A percentile compares a stretch with the other conserved stretches of the same genome.
Conservation (phyloP, 2,329 filamentous ascomycete species). For the Fonsecaea erecta region DNA sequence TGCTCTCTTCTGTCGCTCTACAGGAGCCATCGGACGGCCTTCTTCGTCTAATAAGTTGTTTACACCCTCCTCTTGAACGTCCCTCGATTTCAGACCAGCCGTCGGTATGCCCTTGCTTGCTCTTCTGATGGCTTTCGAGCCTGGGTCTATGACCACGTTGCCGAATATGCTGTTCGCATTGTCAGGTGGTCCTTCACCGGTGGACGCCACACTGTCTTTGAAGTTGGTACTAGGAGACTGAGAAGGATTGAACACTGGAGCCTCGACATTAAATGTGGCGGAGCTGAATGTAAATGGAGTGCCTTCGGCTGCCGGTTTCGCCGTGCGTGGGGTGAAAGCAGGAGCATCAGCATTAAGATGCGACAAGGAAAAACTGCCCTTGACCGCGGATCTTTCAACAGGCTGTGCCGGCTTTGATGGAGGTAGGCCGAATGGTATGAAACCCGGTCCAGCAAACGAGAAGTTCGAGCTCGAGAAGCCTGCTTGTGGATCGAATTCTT, state of each 20-base stretch:
- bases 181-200: conserved; percentile 34
- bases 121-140: conserved; percentile 65
- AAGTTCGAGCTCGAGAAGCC: conserved; percentile 55
- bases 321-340: conserved; percentile 66
- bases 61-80: conserved; percentile 52
- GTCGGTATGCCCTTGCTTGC: conserved; percentile 83
- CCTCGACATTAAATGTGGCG: conserved; percentile 74
- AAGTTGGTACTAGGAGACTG: conserved; percentile 35
- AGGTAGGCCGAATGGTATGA: conserved; percentile 38
- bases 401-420: conserved; percentile 4
- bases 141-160: conserved; percentile 67
- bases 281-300: conserved; percentile 42
- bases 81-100: conserved; percentile 45
- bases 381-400: conserved; percentile 10
- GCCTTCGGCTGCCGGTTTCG: conserved; percentile 10
- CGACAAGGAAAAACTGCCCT: conserved; percentile 26
- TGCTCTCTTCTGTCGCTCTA: conserved; percentile 75
- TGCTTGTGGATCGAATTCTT: conserved; percentile 70
- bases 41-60: conserved; percentile 58
- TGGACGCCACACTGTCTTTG: conserved; percentile 37
- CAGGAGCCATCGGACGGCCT: conserved; percentile 65
- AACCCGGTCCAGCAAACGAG: conserved; percentile 49
- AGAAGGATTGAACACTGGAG: conserved; percentile 73
- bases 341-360: conserved; percentile 72
- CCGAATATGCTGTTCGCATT: conserved; percentile 63